Conservation (phyloP, 108 stramenopile genomes). For the Fistulifera pelliculosa region DNA sequence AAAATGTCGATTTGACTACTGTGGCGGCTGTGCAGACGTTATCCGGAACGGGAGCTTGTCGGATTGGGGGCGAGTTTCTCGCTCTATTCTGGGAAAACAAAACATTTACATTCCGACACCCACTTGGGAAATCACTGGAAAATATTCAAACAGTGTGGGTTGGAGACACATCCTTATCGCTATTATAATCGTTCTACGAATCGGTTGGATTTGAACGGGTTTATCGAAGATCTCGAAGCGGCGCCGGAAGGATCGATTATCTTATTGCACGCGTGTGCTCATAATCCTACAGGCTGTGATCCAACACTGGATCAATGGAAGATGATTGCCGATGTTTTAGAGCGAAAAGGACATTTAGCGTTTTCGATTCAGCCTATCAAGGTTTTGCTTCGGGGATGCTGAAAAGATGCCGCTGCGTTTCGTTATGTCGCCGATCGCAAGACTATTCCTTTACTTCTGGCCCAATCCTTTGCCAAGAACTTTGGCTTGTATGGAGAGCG, state of each 20-base stretch:
- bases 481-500: constrained; percentile 98
- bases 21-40: constrained; percentile 90
- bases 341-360: constrained; percentile 60
- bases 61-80: constrained; percentile 87
- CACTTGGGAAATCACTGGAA: constrained; percentile 95
- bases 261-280: constrained; percentile 97
- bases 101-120: constrained; percentile 89
- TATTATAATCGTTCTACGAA: constrained; percentile 86
- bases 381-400: constrained; percentile 97
- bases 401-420: constrained; percentile 86
- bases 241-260: constrained; percentile 84
- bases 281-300: constrained; percentile 99
- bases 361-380: constrained; percentile 98
- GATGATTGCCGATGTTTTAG: constrained; percentile 61
- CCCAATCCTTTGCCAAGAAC: constrained; percentile 98
- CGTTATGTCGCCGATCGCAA: constrained; percentile 86
- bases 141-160: constrained; percentile 80
- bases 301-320: constrained; percentile 89
- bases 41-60: constrained; percentile 95
- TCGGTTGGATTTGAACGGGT: constrained; percentile 78
- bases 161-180: constrained; percentile 79
- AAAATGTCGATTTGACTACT: constrained; percentile 48
- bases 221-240: constrained; percentile 72
- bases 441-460: constrained; percentile 72
- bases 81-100: constrained; percentile 49